These are phyloP conservation scores for Keithomyces neogunnii DNA, from an alignment of 2,329 filamentous ascomycete genomes.

Conservation along the genomic window DNA sequence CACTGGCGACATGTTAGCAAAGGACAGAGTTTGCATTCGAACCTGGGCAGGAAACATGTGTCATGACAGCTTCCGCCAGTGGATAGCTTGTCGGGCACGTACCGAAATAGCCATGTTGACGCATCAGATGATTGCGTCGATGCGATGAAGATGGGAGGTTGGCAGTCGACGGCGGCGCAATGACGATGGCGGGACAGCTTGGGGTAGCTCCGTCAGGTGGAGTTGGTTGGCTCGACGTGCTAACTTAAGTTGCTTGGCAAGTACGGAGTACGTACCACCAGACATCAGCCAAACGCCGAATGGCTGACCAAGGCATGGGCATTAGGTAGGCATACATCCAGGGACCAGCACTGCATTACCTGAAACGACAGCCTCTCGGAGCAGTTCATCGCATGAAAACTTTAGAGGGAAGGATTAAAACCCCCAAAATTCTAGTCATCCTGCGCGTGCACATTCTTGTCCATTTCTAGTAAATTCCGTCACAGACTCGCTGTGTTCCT, in stretches of 20 bases:
- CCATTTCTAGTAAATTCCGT: conserved; percentile 1
- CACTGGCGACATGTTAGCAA: conserved; percentile 47
- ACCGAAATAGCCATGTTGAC: conserved; percentile 28
- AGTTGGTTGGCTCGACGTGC: background rate
- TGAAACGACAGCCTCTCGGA: no score
- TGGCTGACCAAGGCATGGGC: conserved; percentile 11
- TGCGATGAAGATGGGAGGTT: background rate
- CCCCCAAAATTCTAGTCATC: background rate
- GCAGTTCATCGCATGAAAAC: no score
- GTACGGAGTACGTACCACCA: no score
- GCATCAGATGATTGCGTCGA: conserved; percentile 12
- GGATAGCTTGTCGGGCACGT: conserved; percentile 5
- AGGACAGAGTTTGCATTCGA: background rate
- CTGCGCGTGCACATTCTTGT: background rate
- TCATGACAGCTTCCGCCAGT: background rate
- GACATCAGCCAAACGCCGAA: no score
- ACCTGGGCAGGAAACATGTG: background rate
- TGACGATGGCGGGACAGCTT: conserved; percentile 22
- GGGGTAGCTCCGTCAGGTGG: conserved; percentile 11
- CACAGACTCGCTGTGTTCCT: conserved; percentile 7
- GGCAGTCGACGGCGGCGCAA: conserved; percentile 12
- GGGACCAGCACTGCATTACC: no score
- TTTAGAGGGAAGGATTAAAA: background rate
- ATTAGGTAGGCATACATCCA: no score
- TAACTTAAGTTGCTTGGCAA: background rate